phyloP scores from a whole-genome alignment of 1,284 basidiomycete genomes.

The Sporisorium graminicola region DNA sequence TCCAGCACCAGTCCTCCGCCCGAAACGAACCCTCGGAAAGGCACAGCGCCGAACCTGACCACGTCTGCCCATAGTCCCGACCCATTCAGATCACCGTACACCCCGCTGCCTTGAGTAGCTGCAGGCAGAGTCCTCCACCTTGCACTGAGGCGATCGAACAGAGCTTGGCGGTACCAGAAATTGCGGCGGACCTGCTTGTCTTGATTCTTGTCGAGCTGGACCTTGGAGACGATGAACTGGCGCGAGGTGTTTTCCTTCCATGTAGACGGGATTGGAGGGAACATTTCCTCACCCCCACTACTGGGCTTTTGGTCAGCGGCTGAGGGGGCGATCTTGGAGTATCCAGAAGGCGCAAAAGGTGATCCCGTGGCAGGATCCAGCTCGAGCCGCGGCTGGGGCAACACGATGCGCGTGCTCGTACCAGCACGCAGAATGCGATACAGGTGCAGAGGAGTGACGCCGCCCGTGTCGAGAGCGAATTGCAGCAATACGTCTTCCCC shows the following conservation, averaged over 20 bases:
- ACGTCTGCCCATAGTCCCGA: slow-evolving; percentile 1
- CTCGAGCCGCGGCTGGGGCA: slow-evolving; percentile 72
- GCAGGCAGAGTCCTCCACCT: slow-evolving; percentile 77
- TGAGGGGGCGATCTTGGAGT: slow-evolving; percentile 68
- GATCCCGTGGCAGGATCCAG: slow-evolving; percentile 66
- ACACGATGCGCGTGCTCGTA: slow-evolving; percentile 23
- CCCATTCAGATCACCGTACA: not conserved
- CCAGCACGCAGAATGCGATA: slow-evolving; percentile 24
- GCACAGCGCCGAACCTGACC: slow-evolving; percentile 5
- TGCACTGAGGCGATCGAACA: slow-evolving; percentile 79
- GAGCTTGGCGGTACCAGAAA: slow-evolving; percentile 93
- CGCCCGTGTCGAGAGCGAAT: slow-evolving; percentile 75
- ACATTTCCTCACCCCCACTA: slow-evolving; percentile 75
- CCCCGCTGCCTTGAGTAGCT: not conserved
- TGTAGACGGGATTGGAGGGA: slow-evolving; percentile 82
- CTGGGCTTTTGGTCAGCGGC: too few relatives aligned
- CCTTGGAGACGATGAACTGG: slow-evolving; percentile 90
- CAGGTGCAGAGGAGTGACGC: slow-evolving; percentile 23
- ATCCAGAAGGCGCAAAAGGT: slow-evolving; percentile 1
- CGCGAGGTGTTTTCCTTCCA: slow-evolving; percentile 73
- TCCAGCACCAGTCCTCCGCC: slow-evolving; percentile 20
- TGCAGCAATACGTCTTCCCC: slow-evolving; percentile 86
- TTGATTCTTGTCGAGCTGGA: slow-evolving; percentile 76
- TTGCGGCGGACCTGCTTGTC: slow-evolving; percentile 78
- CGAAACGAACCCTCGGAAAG: slow-evolving; percentile 15